These are phyloP conservation scores for Tephrocybe rancida DNA, from an alignment of 768 basidiomycete species.

Conservation along the genomic window DNA sequence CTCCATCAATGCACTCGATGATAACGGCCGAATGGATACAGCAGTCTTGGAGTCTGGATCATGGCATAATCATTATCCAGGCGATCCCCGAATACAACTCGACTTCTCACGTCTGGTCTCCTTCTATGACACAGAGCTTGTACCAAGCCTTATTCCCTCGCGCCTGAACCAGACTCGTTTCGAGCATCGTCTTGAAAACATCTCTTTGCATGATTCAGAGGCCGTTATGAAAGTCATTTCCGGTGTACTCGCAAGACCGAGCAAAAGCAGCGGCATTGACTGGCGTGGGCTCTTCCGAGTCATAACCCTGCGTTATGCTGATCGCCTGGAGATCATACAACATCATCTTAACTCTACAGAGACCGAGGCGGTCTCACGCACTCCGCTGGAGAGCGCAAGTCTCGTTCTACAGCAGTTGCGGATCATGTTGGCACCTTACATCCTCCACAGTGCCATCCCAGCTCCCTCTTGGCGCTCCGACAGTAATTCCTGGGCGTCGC, in stretches of 20 bases:
- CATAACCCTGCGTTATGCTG: slow-evolving; percentile 32
- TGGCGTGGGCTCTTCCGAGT: slow-evolving; percentile 33
- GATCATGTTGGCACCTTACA: slow-evolving; percentile 6
- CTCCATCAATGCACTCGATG: not conserved
- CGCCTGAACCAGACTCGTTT: slow-evolving; percentile 21
- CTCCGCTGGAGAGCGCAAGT: not conserved
- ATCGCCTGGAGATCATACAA: slow-evolving; percentile 31
- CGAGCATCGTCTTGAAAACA: slow-evolving; percentile 26
- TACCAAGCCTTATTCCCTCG: slow-evolving; percentile 25
- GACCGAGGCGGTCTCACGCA: not conserved
- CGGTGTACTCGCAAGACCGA: slow-evolving; percentile 10
- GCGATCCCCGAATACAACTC: slow-evolving; percentile 34
- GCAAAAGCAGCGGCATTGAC: slow-evolving; percentile 30
- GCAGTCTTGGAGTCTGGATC: slow-evolving; percentile 24
- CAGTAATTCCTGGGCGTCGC: slow-evolving; percentile 26
- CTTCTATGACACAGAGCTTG: slow-evolving; percentile 34
- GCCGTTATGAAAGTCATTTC: slow-evolving; percentile 16
- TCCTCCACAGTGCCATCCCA: slow-evolving; percentile 7
- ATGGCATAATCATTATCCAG: slow-evolving; percentile 36
- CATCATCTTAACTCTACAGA: slow-evolving; percentile 14
- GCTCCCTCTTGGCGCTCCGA: not conserved
- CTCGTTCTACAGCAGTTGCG: not conserved
- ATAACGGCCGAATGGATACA: not conserved
- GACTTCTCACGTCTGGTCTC: slow-evolving; percentile 34
- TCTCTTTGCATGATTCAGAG: slow-evolving; percentile 22